phyloP scores from a whole-genome alignment of 176 grass and related monocot genomes.

The Areca catechu region DNA sequence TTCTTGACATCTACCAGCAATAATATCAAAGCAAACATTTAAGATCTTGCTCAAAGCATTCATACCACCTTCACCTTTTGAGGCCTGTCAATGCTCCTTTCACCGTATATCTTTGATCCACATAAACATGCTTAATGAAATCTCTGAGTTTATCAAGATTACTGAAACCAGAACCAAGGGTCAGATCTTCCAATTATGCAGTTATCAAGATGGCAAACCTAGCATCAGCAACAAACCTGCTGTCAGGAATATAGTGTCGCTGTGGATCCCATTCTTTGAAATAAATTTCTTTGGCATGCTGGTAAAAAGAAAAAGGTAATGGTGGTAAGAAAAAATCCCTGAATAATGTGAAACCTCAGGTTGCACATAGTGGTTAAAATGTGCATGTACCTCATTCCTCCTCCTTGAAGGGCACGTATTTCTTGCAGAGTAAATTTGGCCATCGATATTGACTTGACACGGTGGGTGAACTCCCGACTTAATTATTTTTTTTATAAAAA shows the following conservation, averaged over 20 bases:
- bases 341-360: background rate
- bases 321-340: background rate
- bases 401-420: slow-evolving; percentile 49
- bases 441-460: slow-evolving; percentile 69
- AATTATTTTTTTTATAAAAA: slow-evolving; percentile 19
- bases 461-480: slow-evolving; percentile 56
- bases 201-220: slow-evolving; percentile 7
- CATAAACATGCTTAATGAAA: slow-evolving; percentile 63
- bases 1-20: too few species aligned
- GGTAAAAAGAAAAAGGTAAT: slow-evolving; percentile 7
- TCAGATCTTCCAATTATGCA: slow-evolving; percentile 17
- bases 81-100: slow-evolving; percentile 28
- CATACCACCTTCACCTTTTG: slow-evolving; percentile 38
- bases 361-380: too few species aligned
- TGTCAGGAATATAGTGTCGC: slow-evolving; percentile 35
- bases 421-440: slow-evolving; percentile 55
- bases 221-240: slow-evolving; percentile 34
- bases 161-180: slow-evolving; percentile 28
- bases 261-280: slow-evolving; percentile 59
- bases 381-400: slow-evolving; percentile 39
- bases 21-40: slow-evolving; percentile 1
- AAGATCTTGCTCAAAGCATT: slow-evolving; percentile 2
- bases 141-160: slow-evolving; percentile 43
- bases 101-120: slow-evolving; percentile 36
- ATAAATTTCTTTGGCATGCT: slow-evolving; percentile 52